Evolutionary conservation across 1,284 basidiomycete genomes (phyloP).

Genomic region (Golubevia sp.): DNA sequence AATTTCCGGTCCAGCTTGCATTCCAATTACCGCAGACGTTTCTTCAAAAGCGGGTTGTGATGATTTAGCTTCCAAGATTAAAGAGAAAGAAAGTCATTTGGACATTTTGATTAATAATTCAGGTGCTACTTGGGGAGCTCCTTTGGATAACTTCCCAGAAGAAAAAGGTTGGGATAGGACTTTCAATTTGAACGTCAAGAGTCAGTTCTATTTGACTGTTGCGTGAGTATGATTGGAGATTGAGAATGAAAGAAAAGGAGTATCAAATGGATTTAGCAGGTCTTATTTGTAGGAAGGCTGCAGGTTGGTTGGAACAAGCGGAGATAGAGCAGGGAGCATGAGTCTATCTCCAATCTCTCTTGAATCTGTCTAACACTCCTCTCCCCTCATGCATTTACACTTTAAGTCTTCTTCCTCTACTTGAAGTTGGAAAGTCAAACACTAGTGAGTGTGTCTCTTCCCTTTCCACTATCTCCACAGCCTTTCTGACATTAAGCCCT

Average conservation of each 20-base stretch:
- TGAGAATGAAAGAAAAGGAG: neutral
- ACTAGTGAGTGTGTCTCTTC: conserved; percentile 16
- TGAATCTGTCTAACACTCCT: conserved; percentile 60
- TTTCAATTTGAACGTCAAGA: conserved; percentile 57
- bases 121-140: conserved; percentile 75
- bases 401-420: conserved; percentile 34
- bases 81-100: conserved; percentile 72
- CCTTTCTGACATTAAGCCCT: conserved; percentile 62
- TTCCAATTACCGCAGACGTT: conserved; percentile 52
- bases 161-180: conserved; percentile 73
- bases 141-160: conserved; percentile 73
- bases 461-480: conserved; percentile 48
- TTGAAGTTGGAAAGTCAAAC: conserved; percentile 40
- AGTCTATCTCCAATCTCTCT: conserved; percentile 72
- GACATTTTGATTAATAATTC: conserved; percentile 62
- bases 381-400: neutral
- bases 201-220: conserved; percentile 58
- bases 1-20: conserved; percentile 4
- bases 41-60: conserved; percentile 77
- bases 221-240: conserved; percentile 20
- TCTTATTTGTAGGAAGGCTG: neutral
- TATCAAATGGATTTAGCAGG: neutral
- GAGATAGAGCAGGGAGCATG: no score
- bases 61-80: conserved; percentile 72
- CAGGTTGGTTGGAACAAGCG: no score